Percentiles rank a stretch among this genome's conserved stretches.
These are phyloP conservation scores for Venturiaceae sp. DNA, from an alignment of 2,329 filamentous ascomycete genomes.

Conservation along the genomic window DNA sequence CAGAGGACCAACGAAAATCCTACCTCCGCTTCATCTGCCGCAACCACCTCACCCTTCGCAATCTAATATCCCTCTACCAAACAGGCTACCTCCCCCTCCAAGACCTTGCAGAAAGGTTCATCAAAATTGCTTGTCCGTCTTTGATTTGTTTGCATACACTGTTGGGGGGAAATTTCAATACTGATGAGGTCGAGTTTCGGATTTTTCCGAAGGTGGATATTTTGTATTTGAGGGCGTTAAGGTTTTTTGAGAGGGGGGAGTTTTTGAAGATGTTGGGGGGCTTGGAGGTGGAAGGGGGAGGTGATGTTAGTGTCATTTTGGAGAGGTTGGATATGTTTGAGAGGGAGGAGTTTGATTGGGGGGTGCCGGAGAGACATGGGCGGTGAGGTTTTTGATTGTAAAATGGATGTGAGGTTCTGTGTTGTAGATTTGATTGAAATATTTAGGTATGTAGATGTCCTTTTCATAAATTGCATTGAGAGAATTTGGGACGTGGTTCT, in stretches of 20 bases:
- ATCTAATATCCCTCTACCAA: neutral
- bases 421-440: too few species aligned
- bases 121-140: neutral
- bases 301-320: neutral
- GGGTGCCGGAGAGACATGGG: too few species aligned
- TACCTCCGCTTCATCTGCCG: neutral
- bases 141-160: neutral
- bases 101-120: neutral
- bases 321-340: neutral
- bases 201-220: neutral
- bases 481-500: too few species aligned
- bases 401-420: too few species aligned
- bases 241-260: neutral
- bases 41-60: neutral
- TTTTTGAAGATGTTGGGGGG: neutral
- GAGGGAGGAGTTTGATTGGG: neutral
- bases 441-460: too few species aligned
- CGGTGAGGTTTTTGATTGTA: too few species aligned
- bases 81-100: neutral
- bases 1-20: neutral
- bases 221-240: neutral
- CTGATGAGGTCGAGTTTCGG: neutral
- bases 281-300: neutral
- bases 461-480: too few species aligned
- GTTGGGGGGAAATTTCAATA: neutral